Conservation (phyloP, 164 flowering plant species). For the Chimonanthus praecox region DNA sequence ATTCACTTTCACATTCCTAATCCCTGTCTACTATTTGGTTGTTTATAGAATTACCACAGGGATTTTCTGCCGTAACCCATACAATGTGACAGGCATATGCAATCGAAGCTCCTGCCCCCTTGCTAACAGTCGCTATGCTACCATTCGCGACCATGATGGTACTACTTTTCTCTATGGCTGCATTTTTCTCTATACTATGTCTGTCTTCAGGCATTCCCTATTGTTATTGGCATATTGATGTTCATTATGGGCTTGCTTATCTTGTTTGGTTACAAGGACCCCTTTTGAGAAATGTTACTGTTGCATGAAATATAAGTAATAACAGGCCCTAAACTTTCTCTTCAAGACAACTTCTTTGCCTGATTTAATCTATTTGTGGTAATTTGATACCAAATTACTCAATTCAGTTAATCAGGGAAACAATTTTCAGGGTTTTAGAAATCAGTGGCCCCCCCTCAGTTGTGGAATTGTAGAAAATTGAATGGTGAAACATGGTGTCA, state of each 20-base stretch:
- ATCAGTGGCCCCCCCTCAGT: not conserved
- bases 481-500: not conserved
- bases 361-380: not conserved
- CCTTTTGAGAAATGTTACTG: too few species aligned
- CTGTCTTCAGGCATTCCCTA: too few species aligned
- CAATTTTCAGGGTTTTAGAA: too few species aligned
- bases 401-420: not conserved
- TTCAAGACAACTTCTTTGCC: too few species aligned
- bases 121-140: slow-evolving; percentile 93
- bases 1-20: not conserved
- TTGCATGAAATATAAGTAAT: too few species aligned
- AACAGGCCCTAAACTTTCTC: too few species aligned
- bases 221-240: too few species aligned
- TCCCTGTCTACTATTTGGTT: slow-evolving; percentile 2
- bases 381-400: not conserved
- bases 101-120: slow-evolving; percentile 96
- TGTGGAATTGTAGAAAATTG: not conserved
- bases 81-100: slow-evolving; percentile 86
- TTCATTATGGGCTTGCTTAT: too few species aligned
- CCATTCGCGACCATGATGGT: slow-evolving; percentile 74
- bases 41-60: slow-evolving; percentile 56
- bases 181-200: not conserved
- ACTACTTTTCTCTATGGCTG: slow-evolving; percentile 2
- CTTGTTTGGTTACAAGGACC: too few species aligned
- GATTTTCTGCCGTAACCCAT: slow-evolving; percentile 81